phyloP scores from a whole-genome alignment of 2,329 filamentous ascomycete species.

The Pezicula carpinea region DNA sequence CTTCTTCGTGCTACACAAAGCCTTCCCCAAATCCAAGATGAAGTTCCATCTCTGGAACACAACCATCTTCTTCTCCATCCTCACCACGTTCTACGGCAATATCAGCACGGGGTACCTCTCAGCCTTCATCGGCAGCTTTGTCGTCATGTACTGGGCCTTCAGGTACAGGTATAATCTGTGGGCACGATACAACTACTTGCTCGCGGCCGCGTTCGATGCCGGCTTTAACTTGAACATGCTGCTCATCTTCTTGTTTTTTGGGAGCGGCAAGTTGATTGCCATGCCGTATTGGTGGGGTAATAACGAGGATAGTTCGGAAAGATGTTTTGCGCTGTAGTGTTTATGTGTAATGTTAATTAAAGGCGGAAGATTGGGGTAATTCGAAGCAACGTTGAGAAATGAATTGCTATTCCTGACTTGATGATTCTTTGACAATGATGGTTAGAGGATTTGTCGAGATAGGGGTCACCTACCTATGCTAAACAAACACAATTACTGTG shows the following conservation, averaged over 20 bases:
- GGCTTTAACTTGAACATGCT: constrained; percentile 59
- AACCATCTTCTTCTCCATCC: constrained; percentile 55
- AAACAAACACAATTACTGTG: too few species aligned
- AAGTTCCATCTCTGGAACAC: constrained; percentile 52
- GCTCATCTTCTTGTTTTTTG: constrained; percentile 56
- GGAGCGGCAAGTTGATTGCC: constrained; percentile 47
- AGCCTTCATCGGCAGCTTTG: constrained; percentile 53
- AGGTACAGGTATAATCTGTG: constrained; percentile 51
- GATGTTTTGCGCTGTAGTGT: constrained; percentile 48
- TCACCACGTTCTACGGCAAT: constrained; percentile 56
- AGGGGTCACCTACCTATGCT: too few species aligned
- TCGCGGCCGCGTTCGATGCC: constrained; percentile 57
- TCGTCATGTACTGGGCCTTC: constrained; percentile 57
- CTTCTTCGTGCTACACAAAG: constrained; percentile 46
- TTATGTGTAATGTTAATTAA: too few species aligned
- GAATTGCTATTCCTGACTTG: too few species aligned
- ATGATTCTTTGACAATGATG: too few species aligned
- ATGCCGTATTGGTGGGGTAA: constrained; percentile 66
- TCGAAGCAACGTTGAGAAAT: too few species aligned
- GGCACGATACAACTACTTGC: constrained; percentile 56
- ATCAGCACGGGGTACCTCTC: constrained; percentile 55
- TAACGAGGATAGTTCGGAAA: constrained; percentile 47
- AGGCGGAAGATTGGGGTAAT: too few species aligned
- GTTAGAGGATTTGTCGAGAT: too few species aligned
- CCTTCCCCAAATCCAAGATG: constrained; percentile 43